Evolutionary conservation across 2,329 filamentous ascomycete genomes (phyloP).

Genomic region (Lasiodiplodia sp.): DNA sequence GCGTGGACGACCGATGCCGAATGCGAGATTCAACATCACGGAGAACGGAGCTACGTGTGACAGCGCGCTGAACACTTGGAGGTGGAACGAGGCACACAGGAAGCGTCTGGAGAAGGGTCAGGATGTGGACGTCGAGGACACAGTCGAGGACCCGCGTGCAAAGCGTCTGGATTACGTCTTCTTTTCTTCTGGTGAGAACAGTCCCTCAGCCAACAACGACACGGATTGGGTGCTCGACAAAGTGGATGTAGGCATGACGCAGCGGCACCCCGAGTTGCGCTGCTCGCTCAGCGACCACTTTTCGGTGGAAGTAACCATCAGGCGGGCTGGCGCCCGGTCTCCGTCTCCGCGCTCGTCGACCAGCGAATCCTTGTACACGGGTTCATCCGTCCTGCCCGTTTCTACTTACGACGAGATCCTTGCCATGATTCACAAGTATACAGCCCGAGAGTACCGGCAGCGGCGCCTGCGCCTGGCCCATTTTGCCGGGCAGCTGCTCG

Average conservation of each 20-base stretch:
- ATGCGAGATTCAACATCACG: conserved; percentile 76
- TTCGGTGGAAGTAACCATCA: conserved; percentile 81
- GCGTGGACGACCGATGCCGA: conserved; percentile 72
- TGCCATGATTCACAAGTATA: conserved; percentile 72
- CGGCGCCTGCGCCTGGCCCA: conserved; percentile 75
- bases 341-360: conserved; percentile 9
- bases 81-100: conserved; percentile 78
- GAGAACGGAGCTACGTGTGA: conserved; percentile 91
- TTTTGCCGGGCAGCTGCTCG: conserved; percentile 71
- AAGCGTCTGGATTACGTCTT: conserved; percentile 97
- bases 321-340: conserved; percentile 33
- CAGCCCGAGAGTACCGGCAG: conserved; percentile 73
- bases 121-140: conserved; percentile 69
- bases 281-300: conserved; percentile 97
- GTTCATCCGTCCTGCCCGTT: conserved; percentile 47
- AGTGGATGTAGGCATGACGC: conserved; percentile 78
- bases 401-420: conserved; percentile 76
- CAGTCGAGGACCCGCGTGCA: conserved; percentile 74
- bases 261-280: conserved; percentile 78
- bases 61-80: conserved; percentile 88
- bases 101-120: conserved; percentile 71
- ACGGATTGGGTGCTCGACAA: conserved; percentile 74
- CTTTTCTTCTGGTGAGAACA: conserved; percentile 54
- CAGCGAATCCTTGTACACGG: conserved; percentile 8
- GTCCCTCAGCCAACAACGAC: conserved; percentile 38